Conservation (phyloP, 2,329 filamentous ascomycete genomes). For the Colletotrichum navitas region DNA sequence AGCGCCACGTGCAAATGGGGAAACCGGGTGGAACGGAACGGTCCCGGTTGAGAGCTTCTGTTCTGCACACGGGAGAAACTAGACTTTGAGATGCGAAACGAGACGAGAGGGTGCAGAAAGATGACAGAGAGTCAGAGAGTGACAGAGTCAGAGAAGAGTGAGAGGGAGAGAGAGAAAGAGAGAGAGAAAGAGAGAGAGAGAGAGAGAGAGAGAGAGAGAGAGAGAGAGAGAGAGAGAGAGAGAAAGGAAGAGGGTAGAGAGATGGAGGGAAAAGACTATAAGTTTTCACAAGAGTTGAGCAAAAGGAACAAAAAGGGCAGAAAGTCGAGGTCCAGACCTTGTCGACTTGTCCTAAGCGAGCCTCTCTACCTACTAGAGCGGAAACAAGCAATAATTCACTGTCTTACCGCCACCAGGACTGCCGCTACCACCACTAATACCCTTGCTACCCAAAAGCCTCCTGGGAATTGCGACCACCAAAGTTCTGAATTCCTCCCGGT, state of each 20-base stretch:
- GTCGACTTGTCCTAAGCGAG: not conserved
- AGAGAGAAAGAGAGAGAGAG: too few relatives aligned
- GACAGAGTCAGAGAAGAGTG: too few relatives aligned
- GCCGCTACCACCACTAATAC: too few relatives aligned
- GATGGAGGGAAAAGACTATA: not conserved
- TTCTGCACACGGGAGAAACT: constrained; percentile 4
- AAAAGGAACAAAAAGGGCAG: not conserved
- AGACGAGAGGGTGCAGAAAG: too few relatives aligned
- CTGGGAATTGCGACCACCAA: constrained; percentile 13
- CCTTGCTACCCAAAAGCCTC: constrained; percentile 23
- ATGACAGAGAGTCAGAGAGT: too few relatives aligned
- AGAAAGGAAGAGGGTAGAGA: too few relatives aligned
- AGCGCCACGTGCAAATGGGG: constrained; percentile 23
- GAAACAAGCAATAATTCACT: constrained; percentile 29
- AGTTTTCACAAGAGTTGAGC: not conserved
- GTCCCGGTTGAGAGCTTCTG: not conserved
- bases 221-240: too few relatives aligned
- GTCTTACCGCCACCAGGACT: not conserved
- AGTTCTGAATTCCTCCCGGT: not conserved
- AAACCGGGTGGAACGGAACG: not conserved
- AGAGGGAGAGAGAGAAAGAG: too few relatives aligned
- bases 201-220: too few relatives aligned
- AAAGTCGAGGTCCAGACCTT: constrained; percentile 15
- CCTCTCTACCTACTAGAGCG: not conserved
- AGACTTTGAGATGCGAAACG: not conserved